Evolutionary conservation across 2,329 filamentous ascomycete species (phyloP).

Genomic region (Nannizzia gypsea): DNA sequence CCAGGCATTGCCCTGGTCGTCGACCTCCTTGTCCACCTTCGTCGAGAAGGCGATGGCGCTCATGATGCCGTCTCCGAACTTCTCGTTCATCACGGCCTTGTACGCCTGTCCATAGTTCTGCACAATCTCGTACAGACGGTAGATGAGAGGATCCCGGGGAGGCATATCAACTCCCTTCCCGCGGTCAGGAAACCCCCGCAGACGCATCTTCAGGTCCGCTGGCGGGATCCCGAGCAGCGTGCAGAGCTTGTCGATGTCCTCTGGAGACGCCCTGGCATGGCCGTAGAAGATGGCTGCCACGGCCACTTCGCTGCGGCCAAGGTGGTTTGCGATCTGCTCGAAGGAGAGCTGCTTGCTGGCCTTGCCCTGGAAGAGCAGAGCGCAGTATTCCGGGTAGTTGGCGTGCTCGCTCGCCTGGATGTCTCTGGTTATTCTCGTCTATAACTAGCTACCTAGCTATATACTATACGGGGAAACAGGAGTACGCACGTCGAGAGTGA

Average conservation of each 20-base stretch:
- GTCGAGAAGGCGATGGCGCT: slow-evolving; percentile 86
- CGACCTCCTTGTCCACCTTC: slow-evolving; percentile 86
- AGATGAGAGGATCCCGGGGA: slow-evolving; percentile 74
- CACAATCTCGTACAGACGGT: slow-evolving; percentile 83
- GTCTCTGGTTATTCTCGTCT: background rate
- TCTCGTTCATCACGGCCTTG: slow-evolving; percentile 91
- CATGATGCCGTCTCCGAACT: slow-evolving; percentile 92
- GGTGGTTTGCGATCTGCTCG: slow-evolving; percentile 58
- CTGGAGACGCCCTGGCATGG: slow-evolving; percentile 59
- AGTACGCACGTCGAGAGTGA: background rate
- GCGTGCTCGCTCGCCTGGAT: slow-evolving; percentile 52
- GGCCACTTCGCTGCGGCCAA: slow-evolving; percentile 72
- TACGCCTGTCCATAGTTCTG: slow-evolving; percentile 96
- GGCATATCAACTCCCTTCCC: slow-evolving; percentile 72
- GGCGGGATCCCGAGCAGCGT: slow-evolving; percentile 51
- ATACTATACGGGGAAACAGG: background rate
- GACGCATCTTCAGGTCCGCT: slow-evolving; percentile 46
- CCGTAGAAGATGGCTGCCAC: slow-evolving; percentile 86
- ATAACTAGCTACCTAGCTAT: background rate
- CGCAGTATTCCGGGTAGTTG: slow-evolving; percentile 58
- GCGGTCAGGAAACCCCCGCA: slow-evolving; percentile 67
- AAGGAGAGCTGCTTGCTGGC: slow-evolving; percentile 64
- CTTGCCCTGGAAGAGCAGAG: slow-evolving; percentile 71
- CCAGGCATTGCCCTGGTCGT: slow-evolving; percentile 69
- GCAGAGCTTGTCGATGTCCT: slow-evolving; percentile 58